Base-by-base conservation (phyloP, 495 filamentous ascomycete genomes). In the Hyaloscypha bicolor region DNA sequence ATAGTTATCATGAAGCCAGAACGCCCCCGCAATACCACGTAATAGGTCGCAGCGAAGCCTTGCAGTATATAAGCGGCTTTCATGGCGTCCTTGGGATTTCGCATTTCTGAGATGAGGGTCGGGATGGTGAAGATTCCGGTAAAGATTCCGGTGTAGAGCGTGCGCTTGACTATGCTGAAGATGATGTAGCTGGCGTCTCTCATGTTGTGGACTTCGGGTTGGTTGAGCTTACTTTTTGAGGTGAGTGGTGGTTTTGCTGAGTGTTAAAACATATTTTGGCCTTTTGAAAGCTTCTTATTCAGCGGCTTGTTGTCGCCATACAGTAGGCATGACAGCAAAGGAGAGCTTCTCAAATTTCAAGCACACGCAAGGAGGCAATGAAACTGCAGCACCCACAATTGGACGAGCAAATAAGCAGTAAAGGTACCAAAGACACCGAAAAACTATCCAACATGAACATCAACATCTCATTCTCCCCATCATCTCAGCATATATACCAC, bases 301-400 rank as follows among this genome's bases (percentile, higher is more conserved):
- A n/a, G n/a, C n/a, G n/a, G n/a, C n/a, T n/a, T n/a, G n/a, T n/a
- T n/a, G n/a, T n/a, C n/a, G n/a, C n/a, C n/a, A n/a, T n/a, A n/a
- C n/a, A n/a, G n/a, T n/a, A n/a, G n/a, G n/a, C n/a, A n/a, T n/a
- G n/a, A n/a, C n/a, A n/a, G n/a, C n/a, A n/a, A n/a, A n/a, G n/a
- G n/a, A n/a, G n/a, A n/a, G n/a, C n/a, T n/a, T n/a, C n/a, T n/a
- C n/a, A n/a, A n/a, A n/a, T n/a, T n/a, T n/a, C n/a, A n/a, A n/a
- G n/a, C n/a, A n/a, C n/a, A n/a, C n/a, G n/a, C n/a, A n/a, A n/a
- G n/a, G n/a, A n/a, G n/a, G n/a, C n/a, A n/a, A n/a, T n/a, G n/a
- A n/a, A n/a, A n/a, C n/a, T n/a, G n/a, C n/a, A n/a, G 83, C 51
- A 87, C 70, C 74, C 93, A 93, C 74, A 95, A 88, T 76, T 93